These are phyloP conservation scores for Sanghuangporus sanghuang DNA, from an alignment of 1,284 basidiomycete species.

Conservation along the genomic window DNA sequence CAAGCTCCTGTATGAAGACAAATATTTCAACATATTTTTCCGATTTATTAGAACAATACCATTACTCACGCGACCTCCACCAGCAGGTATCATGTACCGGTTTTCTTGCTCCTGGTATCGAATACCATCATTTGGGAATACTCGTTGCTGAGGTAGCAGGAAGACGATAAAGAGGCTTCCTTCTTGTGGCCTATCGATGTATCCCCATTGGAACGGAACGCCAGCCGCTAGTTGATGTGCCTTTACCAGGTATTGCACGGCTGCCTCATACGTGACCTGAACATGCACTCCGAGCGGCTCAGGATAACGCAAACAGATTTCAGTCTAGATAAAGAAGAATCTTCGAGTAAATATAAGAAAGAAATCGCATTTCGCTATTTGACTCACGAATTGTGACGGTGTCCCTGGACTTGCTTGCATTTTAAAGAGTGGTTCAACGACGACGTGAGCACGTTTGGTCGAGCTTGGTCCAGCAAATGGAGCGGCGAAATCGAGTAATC, in stretches of 20 bases:
- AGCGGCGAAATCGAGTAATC: neutral
- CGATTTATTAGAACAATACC: neutral
- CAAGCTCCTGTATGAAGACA: constrained; percentile 51
- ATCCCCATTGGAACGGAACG: constrained; percentile 62
- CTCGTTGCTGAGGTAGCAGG: constrained; percentile 41
- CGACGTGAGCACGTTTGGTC: neutral
- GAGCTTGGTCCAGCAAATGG: neutral
- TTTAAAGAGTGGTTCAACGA: neutral
- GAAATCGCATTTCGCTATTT: neutral
- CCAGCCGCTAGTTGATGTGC: constrained; percentile 48
- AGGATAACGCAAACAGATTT: constrained; percentile 55
- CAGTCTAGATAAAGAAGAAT: neutral
- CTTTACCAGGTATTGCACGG: constrained; percentile 53
- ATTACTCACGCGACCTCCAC: constrained; percentile 42
- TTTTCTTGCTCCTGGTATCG: constrained; percentile 66
- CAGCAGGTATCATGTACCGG: constrained; percentile 46
- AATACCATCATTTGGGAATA: constrained; percentile 67
- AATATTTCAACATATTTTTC: neutral
- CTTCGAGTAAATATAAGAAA: neutral
- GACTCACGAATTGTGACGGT: neutral
- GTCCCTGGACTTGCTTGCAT: constrained; percentile 1
- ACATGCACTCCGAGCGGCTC: constrained; percentile 53
- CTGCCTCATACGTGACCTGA: constrained; percentile 51
- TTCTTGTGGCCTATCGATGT: constrained; percentile 69
- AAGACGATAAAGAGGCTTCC: constrained; percentile 60